Evolutionary conservation across 306 rosid genomes (phyloP).

Genomic region (Lathyrus oleraceus): DNA sequence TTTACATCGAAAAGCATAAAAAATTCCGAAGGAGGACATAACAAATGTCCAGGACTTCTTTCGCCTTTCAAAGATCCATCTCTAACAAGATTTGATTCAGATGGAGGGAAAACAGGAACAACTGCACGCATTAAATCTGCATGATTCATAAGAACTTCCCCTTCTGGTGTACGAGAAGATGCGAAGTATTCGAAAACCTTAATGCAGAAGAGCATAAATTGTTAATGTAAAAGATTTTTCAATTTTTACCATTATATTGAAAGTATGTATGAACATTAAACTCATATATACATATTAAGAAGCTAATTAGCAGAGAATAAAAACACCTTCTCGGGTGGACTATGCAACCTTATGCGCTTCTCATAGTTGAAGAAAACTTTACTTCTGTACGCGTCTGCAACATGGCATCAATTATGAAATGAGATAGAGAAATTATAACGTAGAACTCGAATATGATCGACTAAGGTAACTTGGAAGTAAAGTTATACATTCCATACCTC

Average conservation of each 20-base stretch:
- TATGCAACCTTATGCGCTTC: slow-evolving; percentile 77
- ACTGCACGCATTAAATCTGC: slow-evolving; percentile 90
- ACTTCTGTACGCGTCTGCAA: slow-evolving; percentile 78
- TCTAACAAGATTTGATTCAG: slow-evolving; percentile 88
- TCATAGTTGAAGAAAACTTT: slow-evolving; percentile 87
- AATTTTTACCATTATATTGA: neutral
- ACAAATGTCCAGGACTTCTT: slow-evolving; percentile 77
- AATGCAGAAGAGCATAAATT: slow-evolving; percentile 28
- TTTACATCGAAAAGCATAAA: slow-evolving; percentile 90
- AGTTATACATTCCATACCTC: slow-evolving; percentile 43
- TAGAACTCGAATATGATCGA: too few species aligned
- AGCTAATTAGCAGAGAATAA: neutral
- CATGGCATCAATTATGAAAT: neutral
- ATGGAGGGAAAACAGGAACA: slow-evolving; percentile 94
- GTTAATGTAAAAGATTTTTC: slow-evolving; percentile 15
- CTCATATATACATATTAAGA: neutral
- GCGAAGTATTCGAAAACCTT: slow-evolving; percentile 95
- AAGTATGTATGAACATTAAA: neutral
- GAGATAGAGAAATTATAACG: neutral
- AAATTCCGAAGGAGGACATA: slow-evolving; percentile 63
- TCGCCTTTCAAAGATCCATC: slow-evolving; percentile 84
- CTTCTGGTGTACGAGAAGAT: slow-evolving; percentile 57
- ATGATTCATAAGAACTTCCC: slow-evolving; percentile 75
- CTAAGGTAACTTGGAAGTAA: too few species aligned
- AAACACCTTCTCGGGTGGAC: slow-evolving; percentile 92